Evolutionary conservation across 2,329 filamentous ascomycete genomes (phyloP).

Genomic region (Scedosporium apiospermum): DNA sequence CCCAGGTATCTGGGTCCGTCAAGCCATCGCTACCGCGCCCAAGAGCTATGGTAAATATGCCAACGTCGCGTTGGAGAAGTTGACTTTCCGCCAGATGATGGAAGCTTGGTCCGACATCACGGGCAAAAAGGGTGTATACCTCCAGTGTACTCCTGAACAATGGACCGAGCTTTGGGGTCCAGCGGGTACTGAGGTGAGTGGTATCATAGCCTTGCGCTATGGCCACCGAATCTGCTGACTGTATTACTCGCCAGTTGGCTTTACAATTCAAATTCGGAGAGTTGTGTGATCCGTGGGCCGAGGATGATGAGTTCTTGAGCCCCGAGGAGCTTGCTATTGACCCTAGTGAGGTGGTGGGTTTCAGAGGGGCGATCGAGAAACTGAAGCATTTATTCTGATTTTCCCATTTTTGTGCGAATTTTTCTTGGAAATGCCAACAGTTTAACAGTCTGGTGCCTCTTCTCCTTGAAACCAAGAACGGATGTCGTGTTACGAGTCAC

Average conservation of each 20-base stretch:
- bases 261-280: constrained; percentile 16
- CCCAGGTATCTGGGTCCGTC: constrained; percentile 16
- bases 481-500: too few relatives aligned
- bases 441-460: too few relatives aligned
- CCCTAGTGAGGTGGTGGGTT: constrained; percentile 13
- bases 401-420: too few relatives aligned
- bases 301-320: constrained; percentile 10
- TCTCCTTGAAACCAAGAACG: too few relatives aligned
- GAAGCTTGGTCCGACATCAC: constrained; percentile 15
- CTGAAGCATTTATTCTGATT: constrained; percentile 9
- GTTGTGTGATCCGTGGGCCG: constrained; percentile 14
- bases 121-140: constrained; percentile 13
- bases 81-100: constrained; percentile 14
- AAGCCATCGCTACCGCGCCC: constrained; percentile 10
- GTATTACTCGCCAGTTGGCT: constrained; percentile 8
- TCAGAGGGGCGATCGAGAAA: constrained; percentile 11
- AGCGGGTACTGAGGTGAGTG: constrained; percentile 10
- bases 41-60: constrained; percentile 13
- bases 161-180: constrained; percentile 14
- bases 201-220: not conserved
- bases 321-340: constrained; percentile 13
- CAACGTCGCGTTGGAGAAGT: constrained; percentile 16
- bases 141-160: constrained; percentile 11
- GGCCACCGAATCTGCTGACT: not conserved
- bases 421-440: too few relatives aligned